phyloP scores from a whole-genome alignment of 148 eudicot genomes.

The Beta vulgaris region DNA sequence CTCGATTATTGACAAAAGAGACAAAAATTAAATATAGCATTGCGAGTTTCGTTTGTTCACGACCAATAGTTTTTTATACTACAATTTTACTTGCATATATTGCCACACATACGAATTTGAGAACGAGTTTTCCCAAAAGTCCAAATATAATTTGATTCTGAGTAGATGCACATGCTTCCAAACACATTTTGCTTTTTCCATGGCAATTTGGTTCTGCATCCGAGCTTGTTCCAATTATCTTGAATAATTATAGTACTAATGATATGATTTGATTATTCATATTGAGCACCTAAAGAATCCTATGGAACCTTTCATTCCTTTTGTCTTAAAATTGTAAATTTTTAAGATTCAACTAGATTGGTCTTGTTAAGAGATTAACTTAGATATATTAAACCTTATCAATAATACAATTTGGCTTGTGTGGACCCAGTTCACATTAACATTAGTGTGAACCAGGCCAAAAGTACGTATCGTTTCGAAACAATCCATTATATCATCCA shows the following conservation, averaged over 20 bases:
- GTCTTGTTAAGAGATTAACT: too few species aligned
- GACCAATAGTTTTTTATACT: not conserved
- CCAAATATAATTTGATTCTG: conserved; percentile 10
- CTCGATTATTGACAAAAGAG: too few species aligned
- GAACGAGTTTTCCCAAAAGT: conserved; percentile 25
- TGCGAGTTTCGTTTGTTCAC: not conserved
- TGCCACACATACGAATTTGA: conserved; percentile 13
- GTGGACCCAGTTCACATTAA: too few species aligned
- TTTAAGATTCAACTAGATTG: too few species aligned
- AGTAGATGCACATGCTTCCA: conserved; percentile 8
- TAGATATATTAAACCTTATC: too few species aligned
- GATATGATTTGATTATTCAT: not conserved
- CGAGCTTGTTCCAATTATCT: conserved; percentile 12
- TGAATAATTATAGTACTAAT: not conserved
- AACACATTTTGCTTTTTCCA: conserved; percentile 11
- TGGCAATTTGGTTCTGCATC: conserved; percentile 15
- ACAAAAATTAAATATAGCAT: too few species aligned
- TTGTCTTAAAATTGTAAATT: too few species aligned
- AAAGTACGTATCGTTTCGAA: too few species aligned
- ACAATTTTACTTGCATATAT: not conserved
- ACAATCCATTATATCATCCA: too few species aligned
- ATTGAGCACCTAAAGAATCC: conserved; percentile 20
- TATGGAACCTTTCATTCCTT: conserved; percentile 14
- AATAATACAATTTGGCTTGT: too few species aligned
- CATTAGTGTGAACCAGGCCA: too few species aligned